Evolutionary conservation across 2,329 filamentous ascomycete genomes (phyloP).

Genomic region (Aspergillus niger): DNA sequence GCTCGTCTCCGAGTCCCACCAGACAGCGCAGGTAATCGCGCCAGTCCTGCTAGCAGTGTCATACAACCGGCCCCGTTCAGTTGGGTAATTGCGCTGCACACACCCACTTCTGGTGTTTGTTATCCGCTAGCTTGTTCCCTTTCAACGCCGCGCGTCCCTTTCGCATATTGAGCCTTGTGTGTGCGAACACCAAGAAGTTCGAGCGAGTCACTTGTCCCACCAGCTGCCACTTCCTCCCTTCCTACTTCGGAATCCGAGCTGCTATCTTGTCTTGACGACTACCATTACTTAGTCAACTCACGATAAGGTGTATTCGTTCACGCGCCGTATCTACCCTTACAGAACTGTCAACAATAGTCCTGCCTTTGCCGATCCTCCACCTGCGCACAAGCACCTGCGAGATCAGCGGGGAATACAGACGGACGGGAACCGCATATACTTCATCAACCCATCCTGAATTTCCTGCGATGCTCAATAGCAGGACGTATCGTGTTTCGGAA

Average conservation of each 20-base stretch:
- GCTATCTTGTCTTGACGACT: neutral
- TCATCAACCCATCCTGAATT: conserved; percentile 13
- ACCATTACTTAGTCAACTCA: neutral
- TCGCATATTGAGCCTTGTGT: neutral
- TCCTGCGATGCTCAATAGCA: conserved; percentile 38
- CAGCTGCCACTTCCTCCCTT: neutral
- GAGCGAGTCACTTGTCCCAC: neutral
- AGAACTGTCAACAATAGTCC: neutral
- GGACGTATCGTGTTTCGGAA: neutral
- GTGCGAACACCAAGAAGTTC: neutral
- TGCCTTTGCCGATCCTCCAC: conserved; percentile 26
- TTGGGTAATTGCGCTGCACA: conserved; percentile 15
- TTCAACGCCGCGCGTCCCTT: conserved; percentile 4
- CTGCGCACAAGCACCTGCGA: conserved; percentile 11
- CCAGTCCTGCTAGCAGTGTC: conserved; percentile 1
- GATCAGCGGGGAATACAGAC: conserved; percentile 17
- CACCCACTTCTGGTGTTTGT: conserved; percentile 11
- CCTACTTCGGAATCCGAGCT: neutral
- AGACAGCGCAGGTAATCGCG: conserved; percentile 26
- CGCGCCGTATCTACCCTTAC: neutral
- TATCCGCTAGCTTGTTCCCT: conserved; percentile 5
- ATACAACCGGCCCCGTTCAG: conserved; percentile 10
- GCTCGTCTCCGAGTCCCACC: conserved; percentile 26
- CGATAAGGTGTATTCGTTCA: neutral
- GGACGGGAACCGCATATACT: conserved; percentile 16